Conservation (phyloP, 352 stramenopile species). For the Phytophthora europaea region DNA sequence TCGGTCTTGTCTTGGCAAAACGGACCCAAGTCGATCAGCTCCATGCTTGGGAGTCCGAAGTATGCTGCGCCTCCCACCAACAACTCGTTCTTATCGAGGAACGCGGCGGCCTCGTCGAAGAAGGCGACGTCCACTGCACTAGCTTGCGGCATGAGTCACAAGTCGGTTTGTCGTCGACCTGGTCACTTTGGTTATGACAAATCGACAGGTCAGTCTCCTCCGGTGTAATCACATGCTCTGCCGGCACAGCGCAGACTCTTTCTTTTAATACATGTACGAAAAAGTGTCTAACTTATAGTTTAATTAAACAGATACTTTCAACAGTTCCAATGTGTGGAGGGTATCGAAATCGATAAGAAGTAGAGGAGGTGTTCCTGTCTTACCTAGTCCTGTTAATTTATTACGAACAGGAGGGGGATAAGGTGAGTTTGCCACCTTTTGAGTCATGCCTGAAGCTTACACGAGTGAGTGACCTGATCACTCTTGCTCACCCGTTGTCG, state of each 20-base stretch:
- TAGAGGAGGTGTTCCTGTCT: background rate
- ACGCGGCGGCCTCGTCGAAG: background rate
- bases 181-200: slow-evolving; percentile 2
- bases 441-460: too few relatives aligned
- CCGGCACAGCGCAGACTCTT: too few relatives aligned
- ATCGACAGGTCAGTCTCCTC: background rate
- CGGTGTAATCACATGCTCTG: background rate
- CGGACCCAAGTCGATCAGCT: background rate
- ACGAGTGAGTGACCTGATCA: background rate
- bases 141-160: background rate
- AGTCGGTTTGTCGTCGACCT: background rate
- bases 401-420: too few relatives aligned
- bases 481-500: background rate
- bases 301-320: background rate
- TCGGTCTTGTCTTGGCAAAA: background rate
- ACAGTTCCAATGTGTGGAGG: background rate
- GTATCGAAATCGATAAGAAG: background rate
- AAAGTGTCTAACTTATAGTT: too few relatives aligned
- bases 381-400: background rate
- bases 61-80: background rate
- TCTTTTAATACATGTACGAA: too few relatives aligned
- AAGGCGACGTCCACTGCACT: background rate
- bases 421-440: too few relatives aligned
- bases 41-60: background rate
- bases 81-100: background rate